Percentiles rank a stretch among this genome's conserved stretches.
These are phyloP conservation scores for Beauveria sp. DNA, from an alignment of 2,329 filamentous ascomycete genomes.

Conservation along the genomic window DNA sequence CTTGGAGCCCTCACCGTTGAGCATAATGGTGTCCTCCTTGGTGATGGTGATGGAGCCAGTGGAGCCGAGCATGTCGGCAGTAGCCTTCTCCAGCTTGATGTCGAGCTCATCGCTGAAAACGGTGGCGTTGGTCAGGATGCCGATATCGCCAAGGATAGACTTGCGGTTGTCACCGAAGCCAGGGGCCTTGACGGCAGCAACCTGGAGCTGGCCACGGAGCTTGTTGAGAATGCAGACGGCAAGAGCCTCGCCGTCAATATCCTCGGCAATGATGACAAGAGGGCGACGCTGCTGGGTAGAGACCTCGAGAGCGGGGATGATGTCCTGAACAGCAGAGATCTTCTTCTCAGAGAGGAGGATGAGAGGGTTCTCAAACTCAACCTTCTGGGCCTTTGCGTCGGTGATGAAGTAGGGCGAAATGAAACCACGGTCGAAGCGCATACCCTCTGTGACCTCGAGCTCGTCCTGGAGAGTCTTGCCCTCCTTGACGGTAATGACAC, in stretches of 20 bases:
- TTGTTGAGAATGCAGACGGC: constrained; percentile 99
- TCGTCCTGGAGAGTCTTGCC: constrained; percentile 97
- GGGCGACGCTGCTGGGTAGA: constrained; percentile 93
- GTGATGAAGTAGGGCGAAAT: constrained; percentile 99
- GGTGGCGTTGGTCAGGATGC: constrained; percentile 89
- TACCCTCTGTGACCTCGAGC: constrained; percentile 98
- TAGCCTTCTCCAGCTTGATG: constrained; percentile 98
- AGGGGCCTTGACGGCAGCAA: constrained; percentile 96
- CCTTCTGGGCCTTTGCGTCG: constrained; percentile 96
- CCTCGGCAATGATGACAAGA: constrained; percentile 96
- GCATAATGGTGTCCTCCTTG: constrained; percentile 98
- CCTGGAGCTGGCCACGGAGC: constrained; percentile 97
- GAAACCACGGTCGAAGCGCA: constrained; percentile 98
- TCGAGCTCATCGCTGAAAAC: constrained; percentile 99
- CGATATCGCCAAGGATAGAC: constrained; percentile 96
- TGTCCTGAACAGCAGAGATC: constrained; percentile 98
- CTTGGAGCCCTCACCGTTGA: constrained; percentile 95
- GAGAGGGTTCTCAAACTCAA: constrained; percentile 98
- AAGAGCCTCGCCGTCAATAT: constrained; percentile 96
- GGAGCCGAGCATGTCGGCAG: constrained; percentile 88
- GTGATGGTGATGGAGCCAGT: constrained; percentile 99
- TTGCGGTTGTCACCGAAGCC: constrained; percentile 99
- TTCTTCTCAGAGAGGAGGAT: constrained; percentile 99
- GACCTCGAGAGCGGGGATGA: constrained; percentile 94
- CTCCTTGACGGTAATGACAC: constrained; percentile 99